Evolutionary conservation across 345 rosid genomes (phyloP).

Genomic region (Citrus cavaleriei): DNA sequence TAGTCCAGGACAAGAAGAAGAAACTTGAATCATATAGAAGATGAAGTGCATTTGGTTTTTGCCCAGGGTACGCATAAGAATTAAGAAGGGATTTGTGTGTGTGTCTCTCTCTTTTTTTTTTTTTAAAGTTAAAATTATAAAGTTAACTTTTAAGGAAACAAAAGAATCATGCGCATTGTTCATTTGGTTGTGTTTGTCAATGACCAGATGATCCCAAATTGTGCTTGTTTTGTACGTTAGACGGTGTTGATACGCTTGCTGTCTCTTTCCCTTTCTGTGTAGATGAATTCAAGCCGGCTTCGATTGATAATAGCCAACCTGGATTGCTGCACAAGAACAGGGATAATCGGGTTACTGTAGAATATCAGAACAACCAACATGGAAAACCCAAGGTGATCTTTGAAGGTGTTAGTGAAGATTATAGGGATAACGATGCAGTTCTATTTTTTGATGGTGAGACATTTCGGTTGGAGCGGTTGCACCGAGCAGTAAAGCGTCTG

Average conservation of each 20-base stretch:
- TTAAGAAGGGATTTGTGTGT: not conserved
- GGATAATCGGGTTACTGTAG: conserved; percentile 66
- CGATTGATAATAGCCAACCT: conserved; percentile 58
- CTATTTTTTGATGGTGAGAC: conserved; percentile 67
- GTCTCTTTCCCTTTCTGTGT: not conserved
- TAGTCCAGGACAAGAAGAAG: not conserved
- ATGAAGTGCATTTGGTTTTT: not conserved
- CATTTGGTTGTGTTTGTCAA: not conserved
- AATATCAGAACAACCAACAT: conserved; percentile 67
- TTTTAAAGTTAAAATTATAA: not conserved
- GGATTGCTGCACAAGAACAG: conserved; percentile 59
- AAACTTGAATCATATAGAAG: not conserved
- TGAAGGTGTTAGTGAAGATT: conserved; percentile 69
- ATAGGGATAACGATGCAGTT: conserved; percentile 66
- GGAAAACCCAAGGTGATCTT: conserved; percentile 69
- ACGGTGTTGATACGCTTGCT: not conserved
- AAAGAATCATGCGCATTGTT: not conserved
- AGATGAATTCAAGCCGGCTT: conserved; percentile 92
- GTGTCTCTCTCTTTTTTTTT: not conserved
- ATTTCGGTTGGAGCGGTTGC: conserved; percentile 61
- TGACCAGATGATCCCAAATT: not conserved
- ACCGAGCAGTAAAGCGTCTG: conserved; percentile 62
- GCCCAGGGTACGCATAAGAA: not conserved
- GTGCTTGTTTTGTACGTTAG: not conserved
- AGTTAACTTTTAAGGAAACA: not conserved